Evolutionary conservation across 352 stramenopile species (phyloP).

Genomic region (Globisporangium cylindrosporum): DNA sequence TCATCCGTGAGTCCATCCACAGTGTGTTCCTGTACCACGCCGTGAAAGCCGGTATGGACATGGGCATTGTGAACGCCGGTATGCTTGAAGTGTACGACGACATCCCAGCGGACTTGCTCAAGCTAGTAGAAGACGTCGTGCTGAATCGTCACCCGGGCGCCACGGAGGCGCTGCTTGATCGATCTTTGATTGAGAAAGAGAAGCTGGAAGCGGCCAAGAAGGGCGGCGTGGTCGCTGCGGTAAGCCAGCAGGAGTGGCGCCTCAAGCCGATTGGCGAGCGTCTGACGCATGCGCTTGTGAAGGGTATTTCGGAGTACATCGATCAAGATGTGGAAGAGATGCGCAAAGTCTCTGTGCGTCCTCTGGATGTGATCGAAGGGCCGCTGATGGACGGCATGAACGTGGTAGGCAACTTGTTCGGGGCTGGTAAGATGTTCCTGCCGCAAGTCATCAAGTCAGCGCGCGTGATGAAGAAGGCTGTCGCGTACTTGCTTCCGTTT

Average conservation of each 20-base stretch:
- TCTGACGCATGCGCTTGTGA: conserved; percentile 95
- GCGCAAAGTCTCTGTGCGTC: conserved; percentile 56
- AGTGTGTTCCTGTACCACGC: conserved; percentile 96
- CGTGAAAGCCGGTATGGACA: conserved; percentile 96
- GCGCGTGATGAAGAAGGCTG: conserved; percentile 98
- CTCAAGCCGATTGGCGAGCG: conserved; percentile 89
- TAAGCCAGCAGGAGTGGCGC: conserved; percentile 87
- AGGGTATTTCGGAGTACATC: conserved; percentile 97
- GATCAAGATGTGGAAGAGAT: conserved; percentile 96
- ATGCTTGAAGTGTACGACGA: conserved; percentile 87
- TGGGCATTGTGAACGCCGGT: conserved; percentile 97
- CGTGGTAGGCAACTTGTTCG: conserved; percentile 96
- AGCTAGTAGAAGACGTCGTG: conserved; percentile 92
- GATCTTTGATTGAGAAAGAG: conserved; percentile 84
- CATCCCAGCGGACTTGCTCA: conserved; percentile 81
- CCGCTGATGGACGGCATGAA: conserved; percentile 99
- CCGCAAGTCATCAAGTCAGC: conserved; percentile 98
- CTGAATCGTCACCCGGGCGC: conserved; percentile 89
- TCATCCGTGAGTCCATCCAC: conserved; percentile 97
- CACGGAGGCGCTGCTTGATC: conserved; percentile 92
- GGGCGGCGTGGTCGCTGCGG: conserved; percentile 51
- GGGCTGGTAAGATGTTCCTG: conserved; percentile 98
- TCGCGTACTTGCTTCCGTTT: conserved; percentile 96
- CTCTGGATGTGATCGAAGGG: conserved; percentile 97
- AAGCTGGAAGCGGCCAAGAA: conserved; percentile 84